These are phyloP conservation scores for Oenanthe javanica DNA, from an alignment of 140 eudicot species.

Conservation along the genomic window DNA sequence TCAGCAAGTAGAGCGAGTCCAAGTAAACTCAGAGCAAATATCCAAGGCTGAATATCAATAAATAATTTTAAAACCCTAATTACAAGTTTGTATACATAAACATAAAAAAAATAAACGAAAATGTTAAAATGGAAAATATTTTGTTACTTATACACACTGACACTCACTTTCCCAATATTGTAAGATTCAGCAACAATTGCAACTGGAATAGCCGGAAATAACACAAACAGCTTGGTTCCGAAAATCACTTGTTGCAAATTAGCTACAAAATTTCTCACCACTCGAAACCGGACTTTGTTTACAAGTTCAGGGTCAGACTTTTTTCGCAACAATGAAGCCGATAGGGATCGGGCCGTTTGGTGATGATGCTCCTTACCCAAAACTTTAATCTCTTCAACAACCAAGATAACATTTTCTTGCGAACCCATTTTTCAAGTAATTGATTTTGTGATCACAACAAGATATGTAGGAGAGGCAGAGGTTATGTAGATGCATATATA, in stretches of 20 bases:
- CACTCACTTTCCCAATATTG: constrained; percentile 39
- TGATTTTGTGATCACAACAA: neutral
- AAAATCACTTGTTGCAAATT: constrained; percentile 43
- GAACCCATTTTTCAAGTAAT: neutral
- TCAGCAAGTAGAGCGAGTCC: constrained; percentile 89
- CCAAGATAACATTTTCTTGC: neutral
- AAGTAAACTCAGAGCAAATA: constrained; percentile 62
- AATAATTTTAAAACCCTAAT: neutral
- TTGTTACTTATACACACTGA: neutral
- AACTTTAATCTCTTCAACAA: neutral
- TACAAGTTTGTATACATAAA: neutral
- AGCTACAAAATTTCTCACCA: constrained; percentile 23
- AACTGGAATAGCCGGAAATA: constrained; percentile 52
- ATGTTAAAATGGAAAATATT: neutral
- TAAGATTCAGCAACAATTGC: constrained; percentile 43
- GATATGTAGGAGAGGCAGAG: neutral
- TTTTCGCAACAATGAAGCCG: constrained; percentile 20
- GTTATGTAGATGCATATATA: neutral
- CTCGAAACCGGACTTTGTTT: constrained; percentile 24
- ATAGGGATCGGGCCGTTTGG: constrained; percentile 18
- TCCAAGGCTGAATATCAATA: constrained; percentile 50
- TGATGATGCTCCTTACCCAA: neutral
- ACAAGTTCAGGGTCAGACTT: constrained; percentile 14
- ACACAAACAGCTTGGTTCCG: constrained; percentile 56
- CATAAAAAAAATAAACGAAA: neutral